Conservation (phyloP, 257 asterid species). For the Eustoma russellianum region DNA sequence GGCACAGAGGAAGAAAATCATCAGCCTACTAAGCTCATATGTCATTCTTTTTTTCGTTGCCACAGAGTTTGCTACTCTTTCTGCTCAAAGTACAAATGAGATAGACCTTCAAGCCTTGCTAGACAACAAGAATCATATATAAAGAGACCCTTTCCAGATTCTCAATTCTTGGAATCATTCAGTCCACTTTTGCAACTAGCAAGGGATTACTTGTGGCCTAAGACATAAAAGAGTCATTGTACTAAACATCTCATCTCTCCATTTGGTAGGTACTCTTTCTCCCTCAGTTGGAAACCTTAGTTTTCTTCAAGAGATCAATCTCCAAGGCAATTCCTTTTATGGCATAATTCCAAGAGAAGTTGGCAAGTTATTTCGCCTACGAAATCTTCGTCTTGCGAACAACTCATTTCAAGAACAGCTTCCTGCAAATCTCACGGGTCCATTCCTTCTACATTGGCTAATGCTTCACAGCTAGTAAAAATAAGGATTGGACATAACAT, state of each 20-base stretch:
- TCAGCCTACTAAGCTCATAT: no score
- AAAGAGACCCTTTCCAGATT: constrained; percentile 10
- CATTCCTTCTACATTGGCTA: constrained; percentile 14
- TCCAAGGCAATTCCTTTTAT: constrained; percentile 4
- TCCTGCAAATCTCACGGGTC: constrained; percentile 12
- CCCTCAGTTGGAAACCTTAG: constrained; percentile 12
- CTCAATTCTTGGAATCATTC: constrained; percentile 14
- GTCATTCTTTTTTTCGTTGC: background rate
- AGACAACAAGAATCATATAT: constrained; percentile 11
- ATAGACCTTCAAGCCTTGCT: constrained; percentile 12
- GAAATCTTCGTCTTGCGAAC: background rate
- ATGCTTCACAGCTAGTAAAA: constrained; percentile 10
- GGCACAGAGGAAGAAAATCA: no score
- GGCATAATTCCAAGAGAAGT: constrained; percentile 6
- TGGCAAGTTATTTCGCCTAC: constrained; percentile 8
- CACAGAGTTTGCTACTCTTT: background rate
- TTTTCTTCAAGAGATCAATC: constrained; percentile 8
- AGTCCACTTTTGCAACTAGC: constrained; percentile 6
- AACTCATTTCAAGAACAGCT: constrained; percentile 10
- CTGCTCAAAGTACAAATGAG: background rate
- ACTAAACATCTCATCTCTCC: constrained; percentile 6
- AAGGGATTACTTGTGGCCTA: constrained; percentile 9
- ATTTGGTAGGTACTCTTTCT: constrained; percentile 5
- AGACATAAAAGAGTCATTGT: background rate
- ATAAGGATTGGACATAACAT: constrained; percentile 9